These are phyloP conservation scores for Verticillium nonalfalfae DNA, from an alignment of 2,329 filamentous ascomycete species.

Conservation along the genomic window DNA sequence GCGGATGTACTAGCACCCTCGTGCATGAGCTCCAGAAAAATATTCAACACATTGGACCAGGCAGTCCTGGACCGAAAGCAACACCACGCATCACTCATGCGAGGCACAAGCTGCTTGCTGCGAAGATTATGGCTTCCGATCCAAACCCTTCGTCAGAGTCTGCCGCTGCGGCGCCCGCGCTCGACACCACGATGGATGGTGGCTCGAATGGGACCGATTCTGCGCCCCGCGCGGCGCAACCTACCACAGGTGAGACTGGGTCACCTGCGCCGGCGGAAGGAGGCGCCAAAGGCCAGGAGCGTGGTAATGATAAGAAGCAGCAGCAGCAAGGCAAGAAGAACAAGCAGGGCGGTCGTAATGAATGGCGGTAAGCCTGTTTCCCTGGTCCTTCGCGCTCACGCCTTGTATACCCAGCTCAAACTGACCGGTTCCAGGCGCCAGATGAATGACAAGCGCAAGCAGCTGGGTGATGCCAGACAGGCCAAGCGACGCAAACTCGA, in stretches of 20 bases:
- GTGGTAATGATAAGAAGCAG: neutral
- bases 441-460: slow-evolving; percentile 30
- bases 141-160: neutral
- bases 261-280: neutral
- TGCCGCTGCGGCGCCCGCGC: neutral
- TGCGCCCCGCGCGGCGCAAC: neutral
- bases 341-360: slow-evolving; percentile 6
- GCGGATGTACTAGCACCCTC: no score
- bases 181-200: neutral
- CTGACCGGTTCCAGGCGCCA: slow-evolving; percentile 24
- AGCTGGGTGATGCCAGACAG: slow-evolving; percentile 31
- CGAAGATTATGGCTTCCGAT: neutral
- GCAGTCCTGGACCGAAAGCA: neutral
- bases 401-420: slow-evolving; percentile 17
- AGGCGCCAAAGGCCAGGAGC: neutral
- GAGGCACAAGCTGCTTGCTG: neutral
- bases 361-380: slow-evolving; percentile 18
- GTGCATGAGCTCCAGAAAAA: neutral
- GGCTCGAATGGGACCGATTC: neutral
- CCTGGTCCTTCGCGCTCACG: slow-evolving; percentile 12
- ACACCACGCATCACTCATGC: neutral
- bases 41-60: neutral
- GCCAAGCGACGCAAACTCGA: slow-evolving; percentile 34
- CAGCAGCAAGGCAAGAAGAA: slow-evolving; percentile 4
- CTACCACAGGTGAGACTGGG: neutral